Evolutionary conservation across 2,329 filamentous ascomycete genomes (phyloP), one percentile per base, ranked within the genome.

Genomic region (Verticillium longisporum): DNA sequence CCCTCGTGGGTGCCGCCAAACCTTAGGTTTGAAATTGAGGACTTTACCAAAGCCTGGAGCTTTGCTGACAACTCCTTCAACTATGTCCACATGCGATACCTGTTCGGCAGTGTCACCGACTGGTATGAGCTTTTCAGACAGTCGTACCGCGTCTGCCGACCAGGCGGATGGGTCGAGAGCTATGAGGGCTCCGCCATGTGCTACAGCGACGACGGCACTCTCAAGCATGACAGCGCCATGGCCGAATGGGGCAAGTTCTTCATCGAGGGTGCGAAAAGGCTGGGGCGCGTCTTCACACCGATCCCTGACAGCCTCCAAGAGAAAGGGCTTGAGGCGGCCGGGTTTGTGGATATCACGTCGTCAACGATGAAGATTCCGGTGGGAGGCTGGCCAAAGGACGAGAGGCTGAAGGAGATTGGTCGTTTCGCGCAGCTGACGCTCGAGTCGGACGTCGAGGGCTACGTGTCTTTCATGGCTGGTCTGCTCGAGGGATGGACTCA

Each of bases 1-100:
- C 82, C 83, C 0, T 73, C 71, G 21, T 82, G 81, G 73, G 77
- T 86, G 1, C 84, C 85, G 2, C 76, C 78, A 37, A 88, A 88
- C 53, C 36, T 71, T 34, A 74, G 74, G 21, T 86, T 85, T 5
- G 58, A 87, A 62, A 81, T 88, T 55, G 87, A 89, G 67, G 85
- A 89, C 67, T 82, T 83, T 56, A 83, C 83, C 62, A 76, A 68
- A 6, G 73, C 74, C 0, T 79, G 77, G 75, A 84, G 74, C 71
- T 84, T 74, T 68, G 74, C 77, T 63, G 80, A 63, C 64, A 76
- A 64, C 61, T 62, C 64, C 21, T 83, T 85, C 66, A 85, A 88
- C 71, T 85, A 80, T 66, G 80, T 88, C 60, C 85, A 86, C 68
- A 80, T 81, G 4, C 79, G 80, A 21, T 76, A 82, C 64, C 73